Percentiles rank a stretch among this genome's conserved stretches.
Evolutionary conservation across 306 rosid genomes (phyloP).

Genomic region (Gynostemma pentaphyllum): DNA sequence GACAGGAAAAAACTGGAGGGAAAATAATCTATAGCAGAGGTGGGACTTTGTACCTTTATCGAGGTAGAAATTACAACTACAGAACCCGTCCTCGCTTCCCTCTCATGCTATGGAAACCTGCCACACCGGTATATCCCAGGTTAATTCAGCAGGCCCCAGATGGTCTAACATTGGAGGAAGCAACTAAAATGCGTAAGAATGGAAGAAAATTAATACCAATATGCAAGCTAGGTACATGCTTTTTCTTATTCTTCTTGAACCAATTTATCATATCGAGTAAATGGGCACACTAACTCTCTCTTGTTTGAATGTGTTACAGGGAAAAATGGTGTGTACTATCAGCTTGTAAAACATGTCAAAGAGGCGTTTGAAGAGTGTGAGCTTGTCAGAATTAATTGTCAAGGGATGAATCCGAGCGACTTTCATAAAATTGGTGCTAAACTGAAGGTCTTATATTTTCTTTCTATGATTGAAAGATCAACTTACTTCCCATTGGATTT

Average conservation of each 20-base stretch:
- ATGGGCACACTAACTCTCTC: neutral
- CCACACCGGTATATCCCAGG: constrained; percentile 76
- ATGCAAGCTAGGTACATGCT: constrained; percentile 57
- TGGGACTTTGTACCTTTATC: constrained; percentile 67
- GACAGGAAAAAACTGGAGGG: constrained; percentile 84
- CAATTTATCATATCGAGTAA: neutral
- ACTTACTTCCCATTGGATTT: neutral
- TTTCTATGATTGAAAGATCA: neutral
- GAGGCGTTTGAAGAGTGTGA: constrained; percentile 96
- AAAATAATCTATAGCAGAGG: constrained; percentile 52
- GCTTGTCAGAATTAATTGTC: constrained; percentile 74
- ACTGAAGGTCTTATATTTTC: constrained; percentile 43
- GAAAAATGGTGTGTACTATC: constrained; percentile 78
- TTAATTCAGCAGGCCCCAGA: constrained; percentile 54
- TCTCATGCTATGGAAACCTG: constrained; percentile 95
- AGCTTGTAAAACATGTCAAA: constrained; percentile 47
- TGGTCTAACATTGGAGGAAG: constrained; percentile 63
- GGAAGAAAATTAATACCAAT: constrained; percentile 65
- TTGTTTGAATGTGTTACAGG: constrained; percentile 30
- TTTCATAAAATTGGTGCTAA: constrained; percentile 83
- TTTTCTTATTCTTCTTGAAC: constrained; percentile 5
- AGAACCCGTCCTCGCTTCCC: constrained; percentile 74
- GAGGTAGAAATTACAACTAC: constrained; percentile 89
- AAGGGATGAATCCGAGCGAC: constrained; percentile 85
- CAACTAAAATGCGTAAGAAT: constrained; percentile 60